phyloP scores from a whole-genome alignment of 208 protist genomes.

The Herpetomonas samuelpessoai region DNA sequence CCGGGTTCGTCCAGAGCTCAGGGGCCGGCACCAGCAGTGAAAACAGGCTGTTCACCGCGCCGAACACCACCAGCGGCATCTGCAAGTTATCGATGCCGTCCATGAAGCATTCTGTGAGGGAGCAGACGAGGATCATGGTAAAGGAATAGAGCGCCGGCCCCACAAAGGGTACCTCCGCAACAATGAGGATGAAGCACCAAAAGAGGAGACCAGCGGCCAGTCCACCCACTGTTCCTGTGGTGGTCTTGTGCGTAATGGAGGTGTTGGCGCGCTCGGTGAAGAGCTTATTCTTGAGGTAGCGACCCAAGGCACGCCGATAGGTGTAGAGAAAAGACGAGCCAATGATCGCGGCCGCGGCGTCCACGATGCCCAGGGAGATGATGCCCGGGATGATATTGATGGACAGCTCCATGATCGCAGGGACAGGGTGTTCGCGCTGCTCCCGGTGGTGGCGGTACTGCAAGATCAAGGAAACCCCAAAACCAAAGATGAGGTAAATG shows the following conservation, averaged over 20 bases:
- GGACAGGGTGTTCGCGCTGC: conserved; percentile 15
- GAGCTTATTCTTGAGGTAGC: conserved; percentile 69
- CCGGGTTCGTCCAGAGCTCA: conserved; percentile 50
- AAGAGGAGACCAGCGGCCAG: conserved; percentile 70
- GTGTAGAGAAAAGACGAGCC: conserved; percentile 72
- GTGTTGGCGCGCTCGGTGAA: conserved; percentile 78
- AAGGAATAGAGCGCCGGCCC: conserved; percentile 51
- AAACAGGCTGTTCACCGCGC: conserved; percentile 63
- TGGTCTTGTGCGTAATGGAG: conserved; percentile 89
- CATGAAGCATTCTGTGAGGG: conserved; percentile 82
- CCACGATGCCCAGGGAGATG: conserved; percentile 78
- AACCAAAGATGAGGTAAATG: conserved; percentile 83
- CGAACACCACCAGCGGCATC: conserved; percentile 79
- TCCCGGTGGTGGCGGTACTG: conserved; percentile 51
- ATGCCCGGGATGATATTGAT: conserved; percentile 84
- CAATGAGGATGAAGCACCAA: conserved; percentile 57
- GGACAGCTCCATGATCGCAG: conserved; percentile 63
- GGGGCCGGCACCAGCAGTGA: conserved; percentile 39
- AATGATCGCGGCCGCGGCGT: conserved; percentile 79
- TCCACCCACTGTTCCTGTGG: conserved; percentile 73
- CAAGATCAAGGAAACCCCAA: conserved; percentile 71
- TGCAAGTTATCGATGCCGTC: conserved; percentile 90
- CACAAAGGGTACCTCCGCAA: conserved; percentile 47
- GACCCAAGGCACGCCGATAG: conserved; percentile 60
- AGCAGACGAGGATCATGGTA: conserved; percentile 65